phyloP scores from a whole-genome alignment of 2,329 filamentous ascomycete genomes.

The Pseudogymnoascus sp. region DNA sequence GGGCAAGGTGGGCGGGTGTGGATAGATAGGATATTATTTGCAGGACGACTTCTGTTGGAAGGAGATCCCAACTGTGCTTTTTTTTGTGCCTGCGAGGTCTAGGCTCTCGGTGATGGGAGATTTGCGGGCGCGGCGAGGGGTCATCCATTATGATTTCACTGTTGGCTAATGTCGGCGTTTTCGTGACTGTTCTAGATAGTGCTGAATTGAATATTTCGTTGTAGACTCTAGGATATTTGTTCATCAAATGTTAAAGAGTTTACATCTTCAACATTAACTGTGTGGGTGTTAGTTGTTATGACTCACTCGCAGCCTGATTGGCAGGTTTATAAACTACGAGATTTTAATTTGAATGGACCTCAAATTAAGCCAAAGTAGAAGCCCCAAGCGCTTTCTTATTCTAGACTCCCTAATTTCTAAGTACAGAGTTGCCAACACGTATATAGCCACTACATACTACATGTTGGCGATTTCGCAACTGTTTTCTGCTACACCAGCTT shows the following conservation, averaged over 20 bases:
- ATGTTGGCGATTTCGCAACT: too few species aligned
- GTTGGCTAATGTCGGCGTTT: background rate
- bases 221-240: background rate
- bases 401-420: too few species aligned
- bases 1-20: background rate
- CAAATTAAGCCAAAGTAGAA: background rate
- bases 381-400: too few species aligned
- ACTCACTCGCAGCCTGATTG: background rate
- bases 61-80: background rate
- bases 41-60: background rate
- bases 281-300: background rate
- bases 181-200: background rate
- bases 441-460: too few species aligned
- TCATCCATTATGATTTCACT: background rate
- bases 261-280: background rate
- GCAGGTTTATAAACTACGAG: background rate
- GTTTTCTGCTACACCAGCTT: too few species aligned
- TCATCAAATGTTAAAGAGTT: background rate
- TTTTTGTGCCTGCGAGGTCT: background rate
- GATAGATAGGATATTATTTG: background rate
- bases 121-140: background rate
- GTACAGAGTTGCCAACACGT: too few species aligned
- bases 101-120: background rate
- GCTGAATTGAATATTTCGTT: background rate
- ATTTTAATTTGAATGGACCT: background rate